Evolutionary conservation across 2,329 filamentous ascomycete genomes (phyloP), one percentile per base, ranked within the genome.

Genomic region (Tolypocladium ophioglossoides): DNA sequence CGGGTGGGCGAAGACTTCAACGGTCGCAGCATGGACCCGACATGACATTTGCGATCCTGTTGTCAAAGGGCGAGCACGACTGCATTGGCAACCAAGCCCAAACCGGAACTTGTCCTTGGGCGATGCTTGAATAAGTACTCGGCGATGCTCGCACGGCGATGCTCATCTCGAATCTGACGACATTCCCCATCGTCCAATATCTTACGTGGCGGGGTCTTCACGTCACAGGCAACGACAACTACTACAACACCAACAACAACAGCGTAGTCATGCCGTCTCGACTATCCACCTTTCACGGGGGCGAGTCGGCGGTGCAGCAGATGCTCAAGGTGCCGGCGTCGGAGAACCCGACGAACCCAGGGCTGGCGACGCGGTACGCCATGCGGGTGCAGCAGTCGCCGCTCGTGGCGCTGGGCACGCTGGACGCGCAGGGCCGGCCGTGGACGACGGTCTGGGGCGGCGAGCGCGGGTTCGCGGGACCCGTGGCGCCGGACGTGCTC

Each of bases 371-470:
- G 6, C 75, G 80, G 18, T 84, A 85, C 24, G 80, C 75, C 1
- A 72, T 76, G 57, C 78, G 87, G 57, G 75, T 91, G 3, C 74
- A 78, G 51, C 70, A 71, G 18, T 84, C 82, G 0, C 83, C 87
- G 1, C 74, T 94, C 9, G 73, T 94, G 16, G 88, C 87, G 0
- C 70, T 95, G 20, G 89, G 89, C 1, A 81, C 87, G 0, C 70
- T 91, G 1, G 89, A 94, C 63, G 68, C 71, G 2, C 63, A 82
- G 22, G 78, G 78, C 2, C 73, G 80, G 22, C 88, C 87, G 1
- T 95, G 89, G 89, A 86, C 85, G 18, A 86, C 86, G 0, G 58
- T 95, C 9, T 87, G 86, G 82, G 88, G 88, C n/a, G 89, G 89
- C 18, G 74, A 84, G 55, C 69, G 78, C 1, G 87, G 86, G 0